Conservation (phyloP, 176 grass and related monocot genomes). For the Musa troglodytarum region DNA sequence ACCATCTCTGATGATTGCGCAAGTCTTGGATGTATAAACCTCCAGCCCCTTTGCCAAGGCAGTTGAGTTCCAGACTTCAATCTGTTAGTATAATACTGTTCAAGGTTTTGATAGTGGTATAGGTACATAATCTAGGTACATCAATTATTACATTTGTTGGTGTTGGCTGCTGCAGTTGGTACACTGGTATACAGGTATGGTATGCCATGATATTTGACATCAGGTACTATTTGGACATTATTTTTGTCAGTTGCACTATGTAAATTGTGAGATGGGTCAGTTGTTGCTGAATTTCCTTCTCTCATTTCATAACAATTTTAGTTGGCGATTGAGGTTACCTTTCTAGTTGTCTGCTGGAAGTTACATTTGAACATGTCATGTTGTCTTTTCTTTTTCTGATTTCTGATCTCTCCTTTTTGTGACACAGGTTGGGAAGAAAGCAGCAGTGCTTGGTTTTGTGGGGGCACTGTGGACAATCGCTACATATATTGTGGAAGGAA, state of each 20-base stretch:
- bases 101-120: neutral
- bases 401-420: neutral
- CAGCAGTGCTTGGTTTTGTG: conserved; percentile 95
- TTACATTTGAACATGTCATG: neutral
- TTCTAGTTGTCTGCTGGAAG: neutral
- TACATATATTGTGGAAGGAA: conserved; percentile 93
- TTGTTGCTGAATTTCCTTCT: neutral
- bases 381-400: neutral
- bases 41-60: neutral
- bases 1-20: neutral
- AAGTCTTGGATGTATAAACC: neutral
- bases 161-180: neutral
- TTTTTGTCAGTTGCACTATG: neutral
- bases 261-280: neutral
- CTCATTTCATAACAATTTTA: neutral
- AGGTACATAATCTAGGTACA: neutral
- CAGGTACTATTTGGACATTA: neutral
- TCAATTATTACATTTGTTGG: neutral
- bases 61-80: neutral
- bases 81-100: neutral
- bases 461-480: conserved; percentile 97
- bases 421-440: conserved; percentile 61
- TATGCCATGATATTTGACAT: neutral
- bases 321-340: neutral
- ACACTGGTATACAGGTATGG: neutral